Evolutionary conservation across 2,329 filamentous ascomycete species (phyloP), one percentile per base, ranked within the genome.

Genomic region (Cladosporium sp.): DNA sequence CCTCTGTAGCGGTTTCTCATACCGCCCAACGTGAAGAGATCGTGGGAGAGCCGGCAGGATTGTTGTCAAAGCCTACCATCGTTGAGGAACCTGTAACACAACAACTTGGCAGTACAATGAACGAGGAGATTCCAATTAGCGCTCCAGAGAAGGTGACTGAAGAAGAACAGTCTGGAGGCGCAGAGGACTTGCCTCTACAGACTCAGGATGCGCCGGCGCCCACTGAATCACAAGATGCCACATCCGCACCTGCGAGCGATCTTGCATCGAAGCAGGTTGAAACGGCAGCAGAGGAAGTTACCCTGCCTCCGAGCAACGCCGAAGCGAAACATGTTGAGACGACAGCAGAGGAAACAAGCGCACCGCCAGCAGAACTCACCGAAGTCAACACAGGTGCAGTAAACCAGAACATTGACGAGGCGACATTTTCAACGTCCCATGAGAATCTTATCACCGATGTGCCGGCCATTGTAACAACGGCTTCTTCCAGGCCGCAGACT

Each of bases 361-460:
- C 20, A 20, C 43, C 17, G 6, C 17, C 28, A 17, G 30, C 28
- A 3, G 30, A 50, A 50, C 8, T 3, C 12, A 5, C 1, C 3
- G 9, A 25, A 20, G 17, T 9, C 6, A 36, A 12, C 4, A 30
- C 20, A 25, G 36, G 12, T 3, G 19, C 34, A 11, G 42, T 39
- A 8, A 15, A 56, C 5, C 54, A 56, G 30, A 40, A 28, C 40
- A 28, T 56, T 15, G 54, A 39, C 8, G 47, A 58, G n/a, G 9
- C 49, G 12, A 28, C 38, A n/a, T 45, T 58, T 37, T 37, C 56
- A 8, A 58, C 56, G 7, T 45, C 30, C 4, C 15, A 39, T 4
- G 56, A 58, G 15, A 42, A 52, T 34, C 17, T 58, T 7, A 38
- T 58, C 28, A 58, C 47, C 11, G 56, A 58, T 52, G 56, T 58